phyloP scores from a whole-genome alignment of 768 basidiomycete species.

The Nevesoporus exiguus region DNA sequence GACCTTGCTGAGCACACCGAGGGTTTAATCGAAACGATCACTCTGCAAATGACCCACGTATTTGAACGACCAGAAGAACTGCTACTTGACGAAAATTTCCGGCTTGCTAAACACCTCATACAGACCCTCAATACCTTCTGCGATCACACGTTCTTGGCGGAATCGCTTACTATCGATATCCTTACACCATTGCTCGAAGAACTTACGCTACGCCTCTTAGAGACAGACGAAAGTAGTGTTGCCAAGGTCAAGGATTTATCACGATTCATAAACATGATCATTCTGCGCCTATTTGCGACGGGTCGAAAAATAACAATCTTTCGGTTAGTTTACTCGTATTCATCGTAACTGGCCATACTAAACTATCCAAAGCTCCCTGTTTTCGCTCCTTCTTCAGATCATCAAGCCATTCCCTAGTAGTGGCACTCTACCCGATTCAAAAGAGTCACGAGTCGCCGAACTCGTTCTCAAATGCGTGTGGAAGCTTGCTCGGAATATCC shows the following conservation, averaged over 20 bases:
- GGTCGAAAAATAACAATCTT: constrained; percentile 88
- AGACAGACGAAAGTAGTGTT: constrained; percentile 85
- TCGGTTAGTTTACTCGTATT: constrained; percentile 49
- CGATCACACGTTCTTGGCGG: constrained; percentile 83
- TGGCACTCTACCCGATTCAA: constrained; percentile 68
- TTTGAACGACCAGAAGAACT: constrained; percentile 82
- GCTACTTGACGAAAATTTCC: constrained; percentile 74
- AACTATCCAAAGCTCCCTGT: constrained; percentile 45
- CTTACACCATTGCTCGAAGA: constrained; percentile 88
- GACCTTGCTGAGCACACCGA: constrained; percentile 78
- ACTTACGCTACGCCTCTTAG: constrained; percentile 83
- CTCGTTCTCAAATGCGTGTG: constrained; percentile 95
- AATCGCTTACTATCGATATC: constrained; percentile 81
- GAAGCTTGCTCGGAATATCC: constrained; percentile 94
- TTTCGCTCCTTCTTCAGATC: constrained; percentile 76
- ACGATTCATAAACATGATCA: constrained; percentile 98
- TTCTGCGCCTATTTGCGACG: constrained; percentile 88
- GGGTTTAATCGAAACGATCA: constrained; percentile 86
- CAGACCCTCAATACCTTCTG: constrained; percentile 95
- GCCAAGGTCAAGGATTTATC: constrained; percentile 90
- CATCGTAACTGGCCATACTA: background rate
- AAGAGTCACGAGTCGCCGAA: constrained; percentile 87
- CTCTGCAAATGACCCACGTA: constrained; percentile 86
- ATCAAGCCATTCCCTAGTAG: constrained; percentile 79
- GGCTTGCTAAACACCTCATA: constrained; percentile 95